These are phyloP conservation scores for Parascedosporium putredinis DNA, from an alignment of 2,329 filamentous ascomycete species.

Conservation along the genomic window DNA sequence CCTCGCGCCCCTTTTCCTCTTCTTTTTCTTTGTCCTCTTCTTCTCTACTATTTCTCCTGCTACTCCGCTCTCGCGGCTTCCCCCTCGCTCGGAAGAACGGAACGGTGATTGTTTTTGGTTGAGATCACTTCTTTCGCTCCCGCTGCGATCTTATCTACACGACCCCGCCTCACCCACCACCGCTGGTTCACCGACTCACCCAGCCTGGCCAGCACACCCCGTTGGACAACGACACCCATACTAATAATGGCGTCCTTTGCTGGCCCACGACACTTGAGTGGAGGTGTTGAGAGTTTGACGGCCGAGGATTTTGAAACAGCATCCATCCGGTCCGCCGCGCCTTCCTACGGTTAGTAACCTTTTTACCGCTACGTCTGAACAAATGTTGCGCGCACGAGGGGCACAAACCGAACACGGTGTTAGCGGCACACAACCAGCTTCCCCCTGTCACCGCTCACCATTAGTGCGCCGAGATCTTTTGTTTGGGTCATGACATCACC, in stretches of 20 bases:
- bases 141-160: too few relatives aligned
- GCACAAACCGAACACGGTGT: neutral
- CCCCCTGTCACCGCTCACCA: neutral
- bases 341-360: constrained; percentile 49
- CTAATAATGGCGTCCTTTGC: neutral
- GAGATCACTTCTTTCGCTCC: too few relatives aligned
- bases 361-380: neutral
- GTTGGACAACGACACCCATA: too few relatives aligned
- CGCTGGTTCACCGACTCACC: neutral
- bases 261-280: neutral
- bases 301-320: constrained; percentile 55
- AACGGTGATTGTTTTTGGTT: too few relatives aligned
- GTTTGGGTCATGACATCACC: neutral
- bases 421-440: neutral
- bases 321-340: constrained; percentile 57
- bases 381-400: neutral
- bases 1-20: neutral
- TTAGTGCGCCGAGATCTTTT: neutral
- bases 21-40: neutral
- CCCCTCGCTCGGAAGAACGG: too few relatives aligned
- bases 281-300: constrained; percentile 4
- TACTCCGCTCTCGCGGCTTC: too few relatives aligned
- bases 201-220: too few relatives aligned
- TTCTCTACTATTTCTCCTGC: too few relatives aligned
- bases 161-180: neutral